A percentile compares a stretch with the other conserved stretches of the same genome.
Evolutionary conservation across 176 grass and related monocot species (phyloP).

Genomic region (Cenchrus purpureus): DNA sequence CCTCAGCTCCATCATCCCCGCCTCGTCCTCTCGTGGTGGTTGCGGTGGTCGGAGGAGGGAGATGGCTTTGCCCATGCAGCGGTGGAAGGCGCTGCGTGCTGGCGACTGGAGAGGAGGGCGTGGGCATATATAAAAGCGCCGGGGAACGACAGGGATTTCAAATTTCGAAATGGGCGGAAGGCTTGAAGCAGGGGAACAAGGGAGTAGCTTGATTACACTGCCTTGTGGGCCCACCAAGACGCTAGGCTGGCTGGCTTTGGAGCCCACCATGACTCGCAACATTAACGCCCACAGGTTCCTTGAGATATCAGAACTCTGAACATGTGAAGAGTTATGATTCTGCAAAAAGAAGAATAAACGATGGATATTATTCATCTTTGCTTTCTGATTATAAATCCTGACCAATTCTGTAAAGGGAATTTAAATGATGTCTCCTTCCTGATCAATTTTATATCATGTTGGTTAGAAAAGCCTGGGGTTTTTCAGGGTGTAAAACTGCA

Average conservation of each 20-base stretch:
- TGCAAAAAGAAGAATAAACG: slow-evolving; percentile 14
- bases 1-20: slow-evolving; percentile 49
- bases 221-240: neutral
- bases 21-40: slow-evolving; percentile 20
- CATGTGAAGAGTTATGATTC: neutral
- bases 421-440: neutral
- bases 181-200: neutral
- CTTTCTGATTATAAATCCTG: neutral
- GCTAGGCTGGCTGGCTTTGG: neutral
- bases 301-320: neutral
- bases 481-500: neutral
- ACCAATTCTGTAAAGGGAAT: neutral
- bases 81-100: slow-evolving; percentile 42
- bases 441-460: neutral
- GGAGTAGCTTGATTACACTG: neutral
- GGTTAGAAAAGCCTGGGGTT: too few species aligned
- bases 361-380: neutral
- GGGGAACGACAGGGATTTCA: slow-evolving; percentile 37
- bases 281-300: neutral
- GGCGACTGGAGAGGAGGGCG: slow-evolving; percentile 1
- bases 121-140: slow-evolving; percentile 47
- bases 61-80: slow-evolving; percentile 59
- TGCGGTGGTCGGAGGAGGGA: slow-evolving; percentile 50
- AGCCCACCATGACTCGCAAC: neutral
- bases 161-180: slow-evolving; percentile 61